These are phyloP conservation scores for Tulasnella sp. DNA, from an alignment of 768 basidiomycete species.

Conservation along the genomic window DNA sequence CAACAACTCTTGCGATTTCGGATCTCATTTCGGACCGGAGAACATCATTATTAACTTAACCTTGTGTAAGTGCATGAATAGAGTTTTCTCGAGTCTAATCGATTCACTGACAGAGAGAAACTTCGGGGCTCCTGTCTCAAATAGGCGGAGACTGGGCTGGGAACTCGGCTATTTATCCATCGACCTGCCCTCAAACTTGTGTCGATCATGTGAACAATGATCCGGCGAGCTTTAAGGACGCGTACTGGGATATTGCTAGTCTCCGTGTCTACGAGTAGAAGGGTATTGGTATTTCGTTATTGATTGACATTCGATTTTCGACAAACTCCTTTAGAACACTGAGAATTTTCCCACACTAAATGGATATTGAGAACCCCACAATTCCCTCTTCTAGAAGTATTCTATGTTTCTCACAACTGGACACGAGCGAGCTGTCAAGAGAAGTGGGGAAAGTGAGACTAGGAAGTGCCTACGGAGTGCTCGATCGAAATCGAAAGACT, in stretches of 20 bases:
- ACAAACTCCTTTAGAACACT: too few species aligned
- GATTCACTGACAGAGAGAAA: constrained; percentile 31
- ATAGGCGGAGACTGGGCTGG: constrained; percentile 30
- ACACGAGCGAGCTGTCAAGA: too few species aligned
- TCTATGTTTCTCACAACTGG: too few species aligned
- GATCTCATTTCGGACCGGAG: constrained; percentile 34
- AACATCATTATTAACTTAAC: constrained; percentile 34
- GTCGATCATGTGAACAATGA: not conserved
- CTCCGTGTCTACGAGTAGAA: not conserved
- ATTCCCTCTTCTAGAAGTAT: too few species aligned
- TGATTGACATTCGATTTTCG: too few species aligned
- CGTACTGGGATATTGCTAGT: not conserved
- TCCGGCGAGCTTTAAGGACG: constrained; percentile 39
- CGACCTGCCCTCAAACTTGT: constrained; percentile 34
- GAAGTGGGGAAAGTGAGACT: too few species aligned
- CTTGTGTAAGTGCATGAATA: constrained; percentile 30
- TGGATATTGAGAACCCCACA: too few species aligned
- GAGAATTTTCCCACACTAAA: too few species aligned
- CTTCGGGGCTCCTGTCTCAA: constrained; percentile 25
- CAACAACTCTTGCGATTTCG: constrained; percentile 39
- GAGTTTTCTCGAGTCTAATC: too few species aligned
- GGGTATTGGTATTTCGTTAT: too few species aligned
- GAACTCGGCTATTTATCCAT: not conserved
- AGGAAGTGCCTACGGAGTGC: too few species aligned
- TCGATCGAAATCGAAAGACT: too few species aligned